A percentile compares a stretch with the other conserved stretches of the same genome.
Conservation (phyloP, 176 grass and related monocot species). For the Triticum turgidum region DNA sequence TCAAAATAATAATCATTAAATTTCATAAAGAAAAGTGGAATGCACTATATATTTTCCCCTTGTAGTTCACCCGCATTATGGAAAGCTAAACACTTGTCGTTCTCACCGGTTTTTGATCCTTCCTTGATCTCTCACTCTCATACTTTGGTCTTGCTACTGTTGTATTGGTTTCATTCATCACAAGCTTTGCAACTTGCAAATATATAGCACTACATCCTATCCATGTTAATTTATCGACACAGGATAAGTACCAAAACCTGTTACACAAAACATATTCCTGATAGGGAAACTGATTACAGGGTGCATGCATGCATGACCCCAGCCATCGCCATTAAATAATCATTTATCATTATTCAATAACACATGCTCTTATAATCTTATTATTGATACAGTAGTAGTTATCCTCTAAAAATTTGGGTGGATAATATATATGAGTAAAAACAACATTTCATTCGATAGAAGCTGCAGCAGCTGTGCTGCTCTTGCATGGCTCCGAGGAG, state of each 20-base stretch:
- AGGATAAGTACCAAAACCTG: background rate
- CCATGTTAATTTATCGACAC: conserved; percentile 26
- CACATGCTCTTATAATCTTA: conserved; percentile 22
- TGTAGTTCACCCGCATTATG: background rate
- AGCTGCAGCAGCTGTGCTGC: background rate
- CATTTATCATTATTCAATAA: conserved; percentile 32
- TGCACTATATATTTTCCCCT: background rate
- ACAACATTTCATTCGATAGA: conserved; percentile 22
- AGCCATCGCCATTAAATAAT: conserved; percentile 12
- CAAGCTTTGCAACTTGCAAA: conserved; percentile 14
- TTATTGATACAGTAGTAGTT: conserved; percentile 37
- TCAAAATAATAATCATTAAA: background rate
- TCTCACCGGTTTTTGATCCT: background rate
- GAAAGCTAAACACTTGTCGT: background rate
- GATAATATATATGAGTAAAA: conserved; percentile 22
- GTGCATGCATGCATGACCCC: conserved; percentile 16
- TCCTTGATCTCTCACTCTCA: conserved; percentile 6
- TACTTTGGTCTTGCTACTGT: conserved; percentile 15
- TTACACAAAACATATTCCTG: background rate
- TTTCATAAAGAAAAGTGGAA: background rate
- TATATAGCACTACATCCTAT: background rate
- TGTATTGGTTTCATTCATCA: background rate
- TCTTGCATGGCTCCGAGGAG: conserved; percentile 32
- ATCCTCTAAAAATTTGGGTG: conserved; percentile 37
- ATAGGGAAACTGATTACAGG: background rate